Percentiles rank a stretch among this genome's conserved stretches.
phyloP scores from a whole-genome alignment of 2,329 filamentous ascomycete genomes.

The Teratosphaeria gauchensis region DNA sequence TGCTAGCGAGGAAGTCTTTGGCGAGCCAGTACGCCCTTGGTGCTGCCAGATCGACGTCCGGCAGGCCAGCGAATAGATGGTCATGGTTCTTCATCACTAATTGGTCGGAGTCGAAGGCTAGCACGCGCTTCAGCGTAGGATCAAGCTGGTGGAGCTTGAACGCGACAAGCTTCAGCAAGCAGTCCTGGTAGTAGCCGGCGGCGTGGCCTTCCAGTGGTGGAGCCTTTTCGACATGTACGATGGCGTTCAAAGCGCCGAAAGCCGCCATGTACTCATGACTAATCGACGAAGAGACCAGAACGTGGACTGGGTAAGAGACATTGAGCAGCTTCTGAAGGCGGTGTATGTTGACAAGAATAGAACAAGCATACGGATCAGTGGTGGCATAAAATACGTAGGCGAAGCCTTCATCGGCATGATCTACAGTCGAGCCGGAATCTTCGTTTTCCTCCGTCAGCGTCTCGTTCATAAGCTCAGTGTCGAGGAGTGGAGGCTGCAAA shows the following conservation, averaged over 20 bases:
- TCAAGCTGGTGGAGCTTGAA: slow-evolving; percentile 22
- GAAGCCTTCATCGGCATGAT: slow-evolving; percentile 4
- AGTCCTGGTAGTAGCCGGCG: slow-evolving; percentile 17
- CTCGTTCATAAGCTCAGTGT: not conserved
- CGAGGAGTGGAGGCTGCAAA: not conserved
- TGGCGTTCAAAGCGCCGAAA: slow-evolving; percentile 7
- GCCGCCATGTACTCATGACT: slow-evolving; percentile 10
- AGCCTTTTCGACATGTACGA: slow-evolving; percentile 12
- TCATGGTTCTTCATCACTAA: slow-evolving; percentile 21
- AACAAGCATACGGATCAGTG: slow-evolving; percentile 19
- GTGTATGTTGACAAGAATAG: slow-evolving; percentile 21
- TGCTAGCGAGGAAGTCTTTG: slow-evolving; percentile 18
- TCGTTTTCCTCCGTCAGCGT: not conserved
- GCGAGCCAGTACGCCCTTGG: slow-evolving; percentile 23
- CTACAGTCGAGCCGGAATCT: not conserved
- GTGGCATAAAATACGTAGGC: slow-evolving; percentile 24
- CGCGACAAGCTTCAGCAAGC: slow-evolving; percentile 20
- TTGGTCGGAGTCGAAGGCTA: slow-evolving; percentile 22
- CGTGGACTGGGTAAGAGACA: slow-evolving; percentile 14
- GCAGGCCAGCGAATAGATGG: slow-evolving; percentile 18
- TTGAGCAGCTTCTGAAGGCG: slow-evolving; percentile 13
- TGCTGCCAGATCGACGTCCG: slow-evolving; percentile 17
- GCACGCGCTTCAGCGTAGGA: slow-evolving; percentile 12
- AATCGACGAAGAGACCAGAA: slow-evolving; percentile 15
- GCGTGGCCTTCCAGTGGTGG: slow-evolving; percentile 9